Evolutionary conservation across 805 yeast species (phyloP), one percentile per base, ranked within the genome.

Genomic region (Myxozyma sirexii): DNA sequence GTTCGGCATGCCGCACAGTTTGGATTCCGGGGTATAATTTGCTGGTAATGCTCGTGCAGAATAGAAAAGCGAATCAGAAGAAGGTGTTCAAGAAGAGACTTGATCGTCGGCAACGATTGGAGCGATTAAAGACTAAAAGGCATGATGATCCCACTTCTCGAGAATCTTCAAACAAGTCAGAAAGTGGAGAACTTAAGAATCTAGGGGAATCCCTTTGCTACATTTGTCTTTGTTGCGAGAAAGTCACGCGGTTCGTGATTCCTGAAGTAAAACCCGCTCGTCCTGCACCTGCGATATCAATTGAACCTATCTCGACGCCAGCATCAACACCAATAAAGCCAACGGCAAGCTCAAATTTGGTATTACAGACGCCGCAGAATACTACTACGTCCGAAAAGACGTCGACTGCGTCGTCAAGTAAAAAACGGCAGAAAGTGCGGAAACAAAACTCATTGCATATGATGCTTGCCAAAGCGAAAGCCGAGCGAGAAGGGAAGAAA

Each of bases 1-100:
- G 66, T 39, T 48, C 54, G 10, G 60, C 56, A 23, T 62, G 66
- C 31, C 5, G 45, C 31, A 29, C 59, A 15, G 58, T 62, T 13
- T 62, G 64, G 64, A 53, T 62, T 38, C 64, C 66, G 31, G 66
- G 64, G 17, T 38, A 37, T 27, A 62, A 56, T 41, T 31, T 62
- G 19, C 13, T n/a, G 7, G 62, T 62, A 13, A 10, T 33, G n/a
- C n/a, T 60, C 12, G n/a, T 44, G 39, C 15, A 43, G 29, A 33
- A 52, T 12, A 48, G 27, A 27, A 37, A 41, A 6, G 49, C 13
- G 26, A 27, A 13, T 24, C 39, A 47, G 42, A 8, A 27, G 49
- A 41, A 41, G 33, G 23, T 24, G 24, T 23, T 21, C 4, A 48
- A 37, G 44, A 35, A 37, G 54, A 50, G 46, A 23, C n/a, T 39